phyloP scores from a whole-genome alignment of 2,329 filamentous ascomycete genomes.

The Clarireedia monteithiana region DNA sequence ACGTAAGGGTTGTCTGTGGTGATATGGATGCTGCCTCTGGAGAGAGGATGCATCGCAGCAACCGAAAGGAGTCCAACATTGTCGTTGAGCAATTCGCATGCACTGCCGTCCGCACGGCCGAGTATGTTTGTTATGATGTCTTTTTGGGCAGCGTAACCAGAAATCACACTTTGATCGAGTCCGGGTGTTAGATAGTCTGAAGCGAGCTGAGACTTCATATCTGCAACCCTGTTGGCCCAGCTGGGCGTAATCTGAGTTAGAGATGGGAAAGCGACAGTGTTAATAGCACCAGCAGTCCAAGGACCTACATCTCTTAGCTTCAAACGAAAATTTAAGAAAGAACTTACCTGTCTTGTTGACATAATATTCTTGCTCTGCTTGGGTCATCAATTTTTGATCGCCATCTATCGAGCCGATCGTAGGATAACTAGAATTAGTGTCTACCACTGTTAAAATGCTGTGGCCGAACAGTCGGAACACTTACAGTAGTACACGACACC shows the following conservation, averaged over 20 bases:
- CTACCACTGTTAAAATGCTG: constrained; percentile 11
- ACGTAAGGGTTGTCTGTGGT: constrained; percentile 32
- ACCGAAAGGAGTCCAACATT: constrained; percentile 21
- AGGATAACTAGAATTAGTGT: constrained; percentile 18
- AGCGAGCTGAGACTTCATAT: constrained; percentile 15
- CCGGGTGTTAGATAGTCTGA: constrained; percentile 15
- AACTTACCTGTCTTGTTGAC: constrained; percentile 20
- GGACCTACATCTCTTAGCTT: neutral
- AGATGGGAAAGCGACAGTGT: constrained; percentile 24
- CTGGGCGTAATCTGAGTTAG: constrained; percentile 17
- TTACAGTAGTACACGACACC: constrained; percentile 22
- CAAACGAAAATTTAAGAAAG: neutral
- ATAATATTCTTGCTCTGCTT: constrained; percentile 21
- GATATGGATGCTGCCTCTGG: constrained; percentile 51
- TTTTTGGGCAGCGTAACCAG: constrained; percentile 20
- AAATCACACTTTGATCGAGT: constrained; percentile 17
- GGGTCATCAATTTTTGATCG: constrained; percentile 12
- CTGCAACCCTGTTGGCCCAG: constrained; percentile 15
- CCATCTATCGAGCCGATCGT: constrained; percentile 16
- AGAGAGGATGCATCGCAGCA: constrained; percentile 43
- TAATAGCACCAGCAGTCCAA: constrained; percentile 22
- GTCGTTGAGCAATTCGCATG: constrained; percentile 21
- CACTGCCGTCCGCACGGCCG: constrained; percentile 16
- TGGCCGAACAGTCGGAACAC: neutral
- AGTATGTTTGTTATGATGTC: constrained; percentile 14